A percentile compares a stretch with the other conserved stretches of the same genome.
phyloP scores from a whole-genome alignment of 2,329 filamentous ascomycete genomes.

The Verticillium nonalfalfae region DNA sequence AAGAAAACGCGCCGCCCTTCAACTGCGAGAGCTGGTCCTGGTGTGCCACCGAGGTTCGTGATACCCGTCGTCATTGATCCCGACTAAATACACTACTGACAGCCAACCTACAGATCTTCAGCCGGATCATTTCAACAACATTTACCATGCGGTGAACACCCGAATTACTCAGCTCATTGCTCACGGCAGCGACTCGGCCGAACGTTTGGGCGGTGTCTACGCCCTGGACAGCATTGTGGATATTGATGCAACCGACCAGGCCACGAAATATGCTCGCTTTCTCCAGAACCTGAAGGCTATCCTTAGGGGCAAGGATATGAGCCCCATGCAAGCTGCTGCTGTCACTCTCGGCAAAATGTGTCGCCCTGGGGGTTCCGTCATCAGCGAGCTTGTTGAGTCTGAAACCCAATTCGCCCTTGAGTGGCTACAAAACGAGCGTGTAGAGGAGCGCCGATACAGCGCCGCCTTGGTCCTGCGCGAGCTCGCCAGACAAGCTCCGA shows the following conservation, averaged over 20 bases:
- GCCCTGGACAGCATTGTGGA: constrained; percentile 91
- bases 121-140: constrained; percentile 65
- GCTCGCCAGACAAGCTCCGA: constrained; percentile 86
- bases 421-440: constrained; percentile 91
- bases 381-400: constrained; percentile 91
- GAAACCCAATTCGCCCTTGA: constrained; percentile 95
- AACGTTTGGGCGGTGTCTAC: constrained; percentile 86
- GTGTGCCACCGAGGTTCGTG: constrained; percentile 47
- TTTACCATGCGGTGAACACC: constrained; percentile 51
- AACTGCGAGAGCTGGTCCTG: constrained; percentile 49
- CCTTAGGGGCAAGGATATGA: constrained; percentile 83
- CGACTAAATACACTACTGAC: neutral
- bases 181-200: constrained; percentile 78
- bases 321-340: constrained; percentile 85
- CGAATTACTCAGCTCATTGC: constrained; percentile 63
- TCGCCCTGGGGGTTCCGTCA: constrained; percentile 85
- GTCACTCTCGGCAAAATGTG: constrained; percentile 85
- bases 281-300: constrained; percentile 84
- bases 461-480: constrained; percentile 88
- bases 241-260: constrained; percentile 91
- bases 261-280: constrained; percentile 90
- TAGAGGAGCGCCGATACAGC: constrained; percentile 89
- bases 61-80: constrained; percentile 3
- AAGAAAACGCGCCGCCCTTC: constrained; percentile 44
- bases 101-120: constrained; percentile 55